These are phyloP conservation scores for Sordariomycetes sp. DNA, from an alignment of 2,329 filamentous ascomycete genomes.

Conservation along the genomic window DNA sequence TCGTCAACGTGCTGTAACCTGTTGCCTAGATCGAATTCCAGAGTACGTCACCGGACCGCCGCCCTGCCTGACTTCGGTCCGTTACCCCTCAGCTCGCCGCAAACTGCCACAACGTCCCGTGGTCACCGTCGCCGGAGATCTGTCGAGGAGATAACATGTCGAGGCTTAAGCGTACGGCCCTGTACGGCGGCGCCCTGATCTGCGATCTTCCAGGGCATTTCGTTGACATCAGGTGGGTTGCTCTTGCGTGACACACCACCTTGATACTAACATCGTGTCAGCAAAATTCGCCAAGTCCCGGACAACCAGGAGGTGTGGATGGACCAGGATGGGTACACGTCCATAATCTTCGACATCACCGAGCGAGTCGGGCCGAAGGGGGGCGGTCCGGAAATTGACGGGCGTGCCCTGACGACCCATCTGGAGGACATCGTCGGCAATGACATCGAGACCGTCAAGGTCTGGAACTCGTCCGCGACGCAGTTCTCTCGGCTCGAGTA, in stretches of 20 bases:
- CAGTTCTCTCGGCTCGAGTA: slow-evolving; percentile 42
- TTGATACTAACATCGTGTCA: slow-evolving; percentile 17
- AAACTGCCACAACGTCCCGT: background rate
- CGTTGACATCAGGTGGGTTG: slow-evolving; percentile 56
- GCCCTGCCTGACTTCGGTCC: background rate
- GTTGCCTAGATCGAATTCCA: background rate
- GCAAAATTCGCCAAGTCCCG: slow-evolving; percentile 61
- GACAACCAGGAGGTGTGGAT: slow-evolving; percentile 91
- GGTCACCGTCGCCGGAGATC: background rate
- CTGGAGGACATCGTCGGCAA: slow-evolving; percentile 56
- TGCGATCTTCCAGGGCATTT: slow-evolving; percentile 55
- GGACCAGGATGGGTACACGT: slow-evolving; percentile 70
- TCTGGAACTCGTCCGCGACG: slow-evolving; percentile 52
- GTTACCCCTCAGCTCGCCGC: background rate
- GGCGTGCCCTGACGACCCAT: slow-evolving; percentile 55
- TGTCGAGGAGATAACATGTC: slow-evolving; percentile 24
- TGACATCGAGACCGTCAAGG: slow-evolving; percentile 48
- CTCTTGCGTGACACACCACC: background rate
- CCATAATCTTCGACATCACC: slow-evolving; percentile 81
- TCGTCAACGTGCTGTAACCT: background rate
- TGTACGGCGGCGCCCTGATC: slow-evolving; percentile 62
- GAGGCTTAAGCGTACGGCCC: slow-evolving; percentile 40
- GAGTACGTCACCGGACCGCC: background rate
- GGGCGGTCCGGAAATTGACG: slow-evolving; percentile 46
- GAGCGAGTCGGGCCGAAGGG: slow-evolving; percentile 55